Base-by-base conservation (phyloP, 495 filamentous ascomycete genomes). In the Xylaria acuta region DNA sequence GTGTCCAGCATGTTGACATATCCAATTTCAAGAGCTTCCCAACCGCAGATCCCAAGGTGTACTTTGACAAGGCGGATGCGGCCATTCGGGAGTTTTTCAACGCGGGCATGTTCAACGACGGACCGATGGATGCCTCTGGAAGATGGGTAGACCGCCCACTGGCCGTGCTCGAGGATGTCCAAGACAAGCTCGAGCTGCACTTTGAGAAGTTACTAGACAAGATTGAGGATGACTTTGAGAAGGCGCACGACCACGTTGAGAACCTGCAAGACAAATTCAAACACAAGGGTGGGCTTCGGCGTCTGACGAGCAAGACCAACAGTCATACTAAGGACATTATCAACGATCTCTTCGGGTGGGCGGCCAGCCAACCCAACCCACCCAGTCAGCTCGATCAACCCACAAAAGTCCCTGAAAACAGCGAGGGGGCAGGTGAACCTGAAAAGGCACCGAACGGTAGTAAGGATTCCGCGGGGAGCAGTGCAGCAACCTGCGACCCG, bases 21-120 rank as follows among this genome's bases (percentile, higher is more conserved):
- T 54, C 53, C 6, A 72, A 56, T 32, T 79, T 79, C 69, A 71
- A 71, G 47, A 73, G 69, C 70, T 80, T 80, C 69, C 74, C 74
- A 12, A 72, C 70, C 14, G 34, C 49, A 40, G 69, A 62, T 63
- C 56, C 64, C 54, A 12, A 72, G 62, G 5, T 54, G 25, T 65
- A 60, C 41, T 34, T 60, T 22, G 63, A 72, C 62, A 72, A 72
- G 30, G 53, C 70, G 9, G n/a, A 72, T 32, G 16, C 38, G 3
- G 2, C n/a, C 2, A 60, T 67, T 27, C 49, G 53, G 63, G 30
- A 72, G 9, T 30, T 72, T 18, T 72, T 72, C 53, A 51, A 40
- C 3, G 1, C n/a, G 38, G 70, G 70, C 51, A 54, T 58, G 38
- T 72, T 72, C 36, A 72, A 67, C 8, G 70, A 72, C 27, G 70